Conservation (phyloP, 805 yeast genomes). For the Vanderwaltozyma polyspora region DNA sequence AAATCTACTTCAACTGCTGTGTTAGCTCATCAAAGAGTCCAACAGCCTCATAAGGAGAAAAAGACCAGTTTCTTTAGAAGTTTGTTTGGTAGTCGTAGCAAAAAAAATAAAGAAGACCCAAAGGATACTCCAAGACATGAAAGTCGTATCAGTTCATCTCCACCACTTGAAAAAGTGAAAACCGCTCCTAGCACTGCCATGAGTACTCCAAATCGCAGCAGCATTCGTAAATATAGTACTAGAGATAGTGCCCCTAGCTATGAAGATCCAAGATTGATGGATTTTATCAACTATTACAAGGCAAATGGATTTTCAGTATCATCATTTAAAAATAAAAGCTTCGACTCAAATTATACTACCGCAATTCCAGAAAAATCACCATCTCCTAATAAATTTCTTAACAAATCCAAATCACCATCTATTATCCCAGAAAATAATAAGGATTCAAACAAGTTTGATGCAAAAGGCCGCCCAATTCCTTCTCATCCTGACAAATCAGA, state of each 20-base stretch:
- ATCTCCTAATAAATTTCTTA: no score
- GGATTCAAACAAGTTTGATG: constrained; percentile 10
- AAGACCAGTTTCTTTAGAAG: constrained; percentile 28
- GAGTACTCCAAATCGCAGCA: background rate
- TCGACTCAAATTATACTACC: background rate
- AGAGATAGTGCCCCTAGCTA: constrained; percentile 7
- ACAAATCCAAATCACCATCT: no score
- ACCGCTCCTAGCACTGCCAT: background rate
- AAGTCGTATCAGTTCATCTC: background rate
- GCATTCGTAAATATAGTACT: background rate
- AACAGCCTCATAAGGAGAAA: no score
- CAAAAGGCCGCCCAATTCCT: constrained; percentile 38
- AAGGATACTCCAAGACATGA: constrained; percentile 1
- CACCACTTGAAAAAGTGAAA: constrained; percentile 5
- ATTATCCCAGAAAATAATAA: background rate
- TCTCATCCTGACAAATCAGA: constrained; percentile 38
- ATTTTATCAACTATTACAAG: constrained; percentile 34
- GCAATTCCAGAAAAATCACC: no score
- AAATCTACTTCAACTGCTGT: background rate
- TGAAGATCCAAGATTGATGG: constrained; percentile 36
- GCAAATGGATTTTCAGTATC: constrained; percentile 15
- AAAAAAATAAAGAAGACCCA: background rate
- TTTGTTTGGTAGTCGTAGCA: constrained; percentile 22
- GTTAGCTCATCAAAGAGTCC: constrained; percentile 1
- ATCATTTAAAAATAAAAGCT: constrained; percentile 14